Conservation (phyloP, 176 grass and related monocot genomes). For the Bothriochloa decipiens region DNA sequence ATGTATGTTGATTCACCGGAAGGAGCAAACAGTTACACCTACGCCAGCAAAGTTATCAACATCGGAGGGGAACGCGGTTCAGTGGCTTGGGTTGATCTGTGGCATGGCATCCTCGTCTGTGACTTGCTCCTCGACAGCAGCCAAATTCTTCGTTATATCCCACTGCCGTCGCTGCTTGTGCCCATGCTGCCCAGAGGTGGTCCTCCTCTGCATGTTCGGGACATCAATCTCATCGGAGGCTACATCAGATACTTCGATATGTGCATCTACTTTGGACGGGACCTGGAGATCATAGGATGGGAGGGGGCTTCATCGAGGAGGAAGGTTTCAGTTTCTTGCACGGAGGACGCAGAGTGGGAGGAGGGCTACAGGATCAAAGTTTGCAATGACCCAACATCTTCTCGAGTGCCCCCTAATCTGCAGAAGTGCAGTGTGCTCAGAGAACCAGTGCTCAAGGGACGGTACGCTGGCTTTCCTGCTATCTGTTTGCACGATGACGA, state of each 20-base stretch:
- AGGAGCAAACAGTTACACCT: background rate
- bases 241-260: background rate
- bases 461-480: background rate
- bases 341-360: background rate
- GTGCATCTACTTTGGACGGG: background rate
- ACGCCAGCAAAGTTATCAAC: background rate
- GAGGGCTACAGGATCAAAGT: background rate
- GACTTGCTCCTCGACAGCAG: slow-evolving; percentile 2
- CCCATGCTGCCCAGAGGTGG: too few species aligned
- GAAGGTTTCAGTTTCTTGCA: background rate
- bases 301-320: background rate
- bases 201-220: background rate
- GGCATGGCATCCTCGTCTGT: slow-evolving; percentile 6
- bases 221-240: background rate
- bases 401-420: background rate
- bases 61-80: background rate
- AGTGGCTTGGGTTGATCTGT: slow-evolving; percentile 22
- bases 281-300: background rate
- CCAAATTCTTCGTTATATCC: background rate
- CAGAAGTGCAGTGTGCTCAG: background rate
- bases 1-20: background rate
- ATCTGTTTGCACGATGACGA: slow-evolving; percentile 17
- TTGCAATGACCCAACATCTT: background rate
- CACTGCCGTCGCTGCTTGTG: background rate
- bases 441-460: background rate